Base-by-base conservation (phyloP, 2,329 filamentous ascomycete genomes). In the Mycosphaerella sp. region DNA sequence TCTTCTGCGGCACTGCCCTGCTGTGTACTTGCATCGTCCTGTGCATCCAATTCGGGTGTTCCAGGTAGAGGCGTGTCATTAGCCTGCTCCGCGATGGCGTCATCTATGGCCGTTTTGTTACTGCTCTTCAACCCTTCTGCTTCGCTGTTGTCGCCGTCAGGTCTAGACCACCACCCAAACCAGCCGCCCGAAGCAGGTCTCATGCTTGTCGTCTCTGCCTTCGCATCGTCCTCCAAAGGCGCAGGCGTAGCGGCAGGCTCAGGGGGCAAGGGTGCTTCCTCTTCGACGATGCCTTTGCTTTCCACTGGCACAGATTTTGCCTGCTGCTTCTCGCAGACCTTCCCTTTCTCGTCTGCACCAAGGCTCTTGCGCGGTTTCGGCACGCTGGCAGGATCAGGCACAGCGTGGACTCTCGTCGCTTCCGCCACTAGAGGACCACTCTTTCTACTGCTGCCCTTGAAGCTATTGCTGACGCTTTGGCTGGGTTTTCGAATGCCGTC, bases 111-210 rank as follows among this genome's bases (percentile, higher is more conserved):
- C 41, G 39, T 61, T 55, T 55, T 60, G 56, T 62, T 66, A 21
- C 57, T 63, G 53, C 55, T 68, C n/a, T 64, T 59, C 3, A 53
- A 53, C n/a, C 66, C 65, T n/a, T 74, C 72, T 12, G 64, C 54
- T 31, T 69, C 65, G 39, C 63, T 66, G 23, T 59, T 61, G 53
- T 76, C 76, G 1, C 71, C 74, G 59, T 78, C 76, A 5, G 76
- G 76, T 31, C 74, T 64, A 11, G 75, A 77, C 76, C 76, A 78
- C 75, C 75, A 78, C 21, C 73, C 73, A 39, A 72, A 71, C 75
- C 75, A 77, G 10, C 67, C 66, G 55, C 60, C 63, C 0, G 60
- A 59, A 40, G 64, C 59, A 38, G 61, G 62, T 38, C 58, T 58
- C 45, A 55, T 45, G 38, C 58, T 60, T 41, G 54, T 54, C n/a